Percentiles rank a stretch among this genome's conserved stretches.
Conservation (phyloP, 495 filamentous ascomycete species). For the Cladorrhinum samala region DNA sequence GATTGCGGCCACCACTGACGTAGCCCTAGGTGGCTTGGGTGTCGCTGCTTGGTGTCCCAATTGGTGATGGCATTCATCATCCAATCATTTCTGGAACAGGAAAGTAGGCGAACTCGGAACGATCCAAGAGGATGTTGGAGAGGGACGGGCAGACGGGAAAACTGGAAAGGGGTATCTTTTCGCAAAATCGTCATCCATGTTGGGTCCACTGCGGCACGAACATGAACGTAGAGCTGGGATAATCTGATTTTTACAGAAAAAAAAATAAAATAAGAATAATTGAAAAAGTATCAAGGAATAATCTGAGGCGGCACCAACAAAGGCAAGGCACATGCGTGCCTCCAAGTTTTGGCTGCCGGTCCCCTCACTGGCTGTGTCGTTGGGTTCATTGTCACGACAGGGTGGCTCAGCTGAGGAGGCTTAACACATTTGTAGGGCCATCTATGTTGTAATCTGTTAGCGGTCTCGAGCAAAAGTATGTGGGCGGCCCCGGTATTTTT, state of each 20-base stretch:
- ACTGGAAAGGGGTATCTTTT: no score
- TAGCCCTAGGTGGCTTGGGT: neutral
- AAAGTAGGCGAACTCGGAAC: no score
- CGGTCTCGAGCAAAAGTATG: neutral
- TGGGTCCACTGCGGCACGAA: no score
- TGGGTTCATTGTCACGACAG: neutral
- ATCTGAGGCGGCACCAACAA: neutral
- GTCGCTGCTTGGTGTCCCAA: neutral
- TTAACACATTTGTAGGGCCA: no score
- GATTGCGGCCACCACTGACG: neutral
- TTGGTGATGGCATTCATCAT: no score
- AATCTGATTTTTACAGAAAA: no score
- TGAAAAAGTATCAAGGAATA: neutral
- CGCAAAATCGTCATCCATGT: no score
- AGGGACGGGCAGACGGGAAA: no score
- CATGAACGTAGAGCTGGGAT: no score
- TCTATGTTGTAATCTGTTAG: no score
- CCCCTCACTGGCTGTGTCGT: neutral
- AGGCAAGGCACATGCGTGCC: neutral
- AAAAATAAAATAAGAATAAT: neutral
- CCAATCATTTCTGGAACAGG: no score
- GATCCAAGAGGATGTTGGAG: no score
- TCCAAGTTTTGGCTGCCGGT: neutral
- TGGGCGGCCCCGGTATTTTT: constrained; percentile 4
- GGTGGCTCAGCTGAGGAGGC: neutral